Evolutionary conservation across 257 asterid species (phyloP).

Genomic region (Fraxinus cuspidata): DNA sequence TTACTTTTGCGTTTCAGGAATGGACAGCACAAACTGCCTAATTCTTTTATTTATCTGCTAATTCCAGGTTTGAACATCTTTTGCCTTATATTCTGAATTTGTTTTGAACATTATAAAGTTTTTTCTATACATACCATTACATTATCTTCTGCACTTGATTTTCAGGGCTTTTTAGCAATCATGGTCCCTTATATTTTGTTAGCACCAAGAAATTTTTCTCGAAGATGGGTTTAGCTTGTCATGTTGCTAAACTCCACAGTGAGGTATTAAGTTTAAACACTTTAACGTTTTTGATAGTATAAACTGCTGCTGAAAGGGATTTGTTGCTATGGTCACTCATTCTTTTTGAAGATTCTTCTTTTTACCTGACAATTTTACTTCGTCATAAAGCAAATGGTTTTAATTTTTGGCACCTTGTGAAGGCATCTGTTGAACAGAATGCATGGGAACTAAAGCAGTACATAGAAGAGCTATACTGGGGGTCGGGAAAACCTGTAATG

Average conservation of each 20-base stretch:
- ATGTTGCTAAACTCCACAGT: conserved; percentile 89
- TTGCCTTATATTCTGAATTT: neutral
- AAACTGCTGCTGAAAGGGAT: neutral
- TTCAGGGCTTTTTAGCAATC: conserved; percentile 92
- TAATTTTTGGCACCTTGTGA: conserved; percentile 20
- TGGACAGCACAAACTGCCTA: conserved; percentile 80
- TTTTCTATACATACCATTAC: conserved; percentile 15
- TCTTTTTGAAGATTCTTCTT: neutral
- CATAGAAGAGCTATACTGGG: conserved; percentile 94
- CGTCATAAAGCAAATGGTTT: conserved; percentile 3
- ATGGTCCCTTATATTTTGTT: conserved; percentile 80
- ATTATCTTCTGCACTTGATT: conserved; percentile 21
- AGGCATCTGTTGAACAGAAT: conserved; percentile 92
- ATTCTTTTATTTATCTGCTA: conserved; percentile 81
- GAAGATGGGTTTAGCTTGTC: conserved; percentile 92
- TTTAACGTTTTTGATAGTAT: neutral
- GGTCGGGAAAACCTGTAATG: conserved; percentile 86
- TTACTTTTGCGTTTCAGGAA: conserved; percentile 48
- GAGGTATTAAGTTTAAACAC: conserved; percentile 48
- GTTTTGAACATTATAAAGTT: neutral
- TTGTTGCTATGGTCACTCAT: neutral
- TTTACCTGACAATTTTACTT: neutral
- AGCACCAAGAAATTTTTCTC: conserved; percentile 83
- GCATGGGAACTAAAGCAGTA: conserved; percentile 94
- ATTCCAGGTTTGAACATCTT: conserved; percentile 66